A percentile compares a stretch with the other conserved stretches of the same genome.
Conservation (phyloP, 768 basidiomycete genomes). For the Nidularia sp. region DNA sequence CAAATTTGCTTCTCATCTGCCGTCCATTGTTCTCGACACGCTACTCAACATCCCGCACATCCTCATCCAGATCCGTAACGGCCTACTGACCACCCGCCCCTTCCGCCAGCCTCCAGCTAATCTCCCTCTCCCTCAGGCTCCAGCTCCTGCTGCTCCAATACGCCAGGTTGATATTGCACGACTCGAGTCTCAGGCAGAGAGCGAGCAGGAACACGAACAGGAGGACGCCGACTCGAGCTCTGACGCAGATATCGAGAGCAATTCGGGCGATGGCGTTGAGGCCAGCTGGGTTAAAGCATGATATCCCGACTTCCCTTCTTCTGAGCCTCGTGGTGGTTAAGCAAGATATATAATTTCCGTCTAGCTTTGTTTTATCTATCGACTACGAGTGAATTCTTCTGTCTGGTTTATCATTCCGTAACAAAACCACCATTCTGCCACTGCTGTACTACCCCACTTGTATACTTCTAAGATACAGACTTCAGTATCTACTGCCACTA, state of each 20-base stretch:
- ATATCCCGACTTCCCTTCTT: too few relatives aligned
- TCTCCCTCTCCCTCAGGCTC: conserved; percentile 17
- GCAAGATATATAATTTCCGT: too few relatives aligned
- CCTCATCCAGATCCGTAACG: conserved; percentile 59
- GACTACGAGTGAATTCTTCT: too few relatives aligned
- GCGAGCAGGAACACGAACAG: conserved; percentile 8
- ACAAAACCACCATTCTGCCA: too few relatives aligned
- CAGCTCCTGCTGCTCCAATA: conserved; percentile 3
- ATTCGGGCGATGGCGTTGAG: conserved; percentile 48
- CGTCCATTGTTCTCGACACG: conserved; percentile 56
- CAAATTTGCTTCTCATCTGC: conserved; percentile 65
- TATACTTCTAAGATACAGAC: too few relatives aligned
- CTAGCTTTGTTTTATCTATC: too few relatives aligned
- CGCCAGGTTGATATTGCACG: not conserved
- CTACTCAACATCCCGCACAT: conserved; percentile 65
- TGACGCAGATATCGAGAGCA: conserved; percentile 69
- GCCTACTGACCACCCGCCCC: conserved; percentile 50
- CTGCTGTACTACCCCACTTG: too few relatives aligned
- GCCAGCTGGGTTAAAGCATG: conserved; percentile 66
- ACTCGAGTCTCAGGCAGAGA: conserved; percentile 2
- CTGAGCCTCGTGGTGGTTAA: too few relatives aligned
- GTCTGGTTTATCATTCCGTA: too few relatives aligned
- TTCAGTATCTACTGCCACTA: too few relatives aligned
- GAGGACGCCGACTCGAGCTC: conserved; percentile 43
- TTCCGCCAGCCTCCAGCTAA: conserved; percentile 29